Conservation (phyloP, 1,139 yeast species). For the Magnusiomyces tetraspermus region DNA sequence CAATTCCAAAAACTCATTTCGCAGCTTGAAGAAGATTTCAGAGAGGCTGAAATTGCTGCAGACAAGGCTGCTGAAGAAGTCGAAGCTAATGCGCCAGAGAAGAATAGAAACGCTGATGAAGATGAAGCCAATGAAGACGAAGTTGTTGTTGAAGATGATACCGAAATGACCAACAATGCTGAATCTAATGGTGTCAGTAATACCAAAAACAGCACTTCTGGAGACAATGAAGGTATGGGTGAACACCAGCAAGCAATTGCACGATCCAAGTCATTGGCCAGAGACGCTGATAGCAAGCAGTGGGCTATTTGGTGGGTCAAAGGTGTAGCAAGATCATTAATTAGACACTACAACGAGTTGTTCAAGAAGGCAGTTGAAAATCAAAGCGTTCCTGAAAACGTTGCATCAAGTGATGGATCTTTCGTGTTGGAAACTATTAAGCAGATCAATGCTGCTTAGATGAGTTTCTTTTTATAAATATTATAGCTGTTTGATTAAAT, state of each 20-base stretch:
- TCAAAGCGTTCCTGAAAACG: neutral
- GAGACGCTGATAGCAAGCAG: conserved; percentile 7
- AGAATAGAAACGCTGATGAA: conserved; percentile 29
- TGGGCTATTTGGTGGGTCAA: conserved; percentile 15
- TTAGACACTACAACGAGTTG: conserved; percentile 5
- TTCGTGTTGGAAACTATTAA: neutral
- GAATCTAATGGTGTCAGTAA: neutral
- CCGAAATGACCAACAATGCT: neutral
- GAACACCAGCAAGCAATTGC: neutral
- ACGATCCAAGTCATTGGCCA: neutral
- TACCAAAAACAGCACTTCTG: neutral
- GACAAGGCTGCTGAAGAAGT: conserved; percentile 1
- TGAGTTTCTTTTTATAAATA: neutral
- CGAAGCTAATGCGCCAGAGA: neutral
- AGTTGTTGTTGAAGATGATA: conserved; percentile 4
- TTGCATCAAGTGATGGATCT: neutral
- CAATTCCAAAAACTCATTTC: conserved; percentile 4
- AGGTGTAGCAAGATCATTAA: conserved; percentile 9
- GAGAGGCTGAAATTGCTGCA: neutral
- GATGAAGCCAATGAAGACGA: conserved; percentile 20
- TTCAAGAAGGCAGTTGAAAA: conserved; percentile 3
- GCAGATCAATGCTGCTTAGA: conserved; percentile 4
- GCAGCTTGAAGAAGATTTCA: neutral
- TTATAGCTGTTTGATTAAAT: neutral
- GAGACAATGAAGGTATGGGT: neutral